A percentile compares a stretch with the other conserved stretches of the same genome.
phyloP scores from a whole-genome alignment of 73 alveolate species.

The Paramecium pentaurelia region DNA sequence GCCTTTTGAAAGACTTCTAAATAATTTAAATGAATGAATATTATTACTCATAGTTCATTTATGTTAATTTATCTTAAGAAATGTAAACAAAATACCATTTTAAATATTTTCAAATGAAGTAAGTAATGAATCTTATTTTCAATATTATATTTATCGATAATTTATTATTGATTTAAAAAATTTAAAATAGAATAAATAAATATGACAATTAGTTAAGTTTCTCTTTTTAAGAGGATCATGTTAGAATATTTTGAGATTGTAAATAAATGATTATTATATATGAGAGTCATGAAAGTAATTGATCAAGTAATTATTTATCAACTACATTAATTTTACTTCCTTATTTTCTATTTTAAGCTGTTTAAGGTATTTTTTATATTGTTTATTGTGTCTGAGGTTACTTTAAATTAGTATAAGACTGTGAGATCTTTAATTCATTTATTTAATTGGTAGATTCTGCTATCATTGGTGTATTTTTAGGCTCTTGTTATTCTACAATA shows the following conservation, averaged over 20 bases:
- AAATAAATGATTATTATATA: background rate
- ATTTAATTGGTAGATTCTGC: background rate
- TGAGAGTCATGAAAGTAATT: conserved; percentile 18
- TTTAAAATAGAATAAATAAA: no score
- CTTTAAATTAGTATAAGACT: background rate
- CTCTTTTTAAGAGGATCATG: no score
- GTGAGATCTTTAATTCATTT: background rate
- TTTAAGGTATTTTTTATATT: background rate
- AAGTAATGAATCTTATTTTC: background rate
- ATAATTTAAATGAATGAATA: background rate
- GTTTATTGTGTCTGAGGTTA: background rate
- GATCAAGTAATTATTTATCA: background rate
- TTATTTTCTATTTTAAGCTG: background rate
- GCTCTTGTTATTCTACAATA: background rate
- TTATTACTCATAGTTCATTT: background rate
- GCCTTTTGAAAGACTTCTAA: background rate
- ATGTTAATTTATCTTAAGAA: background rate
- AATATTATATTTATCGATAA: no score
- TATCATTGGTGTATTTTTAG: background rate
- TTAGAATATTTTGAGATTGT: no score
- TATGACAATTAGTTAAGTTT: no score
- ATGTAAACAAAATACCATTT: background rate
- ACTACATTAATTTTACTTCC: conserved; percentile 26
- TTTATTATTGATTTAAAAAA: no score
- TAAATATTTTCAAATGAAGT: background rate